Percentiles rank a stretch among this genome's conserved stretches.
Conservation (phyloP, 257 asterid genomes). For the Capsicum rhomboideum region DNA sequence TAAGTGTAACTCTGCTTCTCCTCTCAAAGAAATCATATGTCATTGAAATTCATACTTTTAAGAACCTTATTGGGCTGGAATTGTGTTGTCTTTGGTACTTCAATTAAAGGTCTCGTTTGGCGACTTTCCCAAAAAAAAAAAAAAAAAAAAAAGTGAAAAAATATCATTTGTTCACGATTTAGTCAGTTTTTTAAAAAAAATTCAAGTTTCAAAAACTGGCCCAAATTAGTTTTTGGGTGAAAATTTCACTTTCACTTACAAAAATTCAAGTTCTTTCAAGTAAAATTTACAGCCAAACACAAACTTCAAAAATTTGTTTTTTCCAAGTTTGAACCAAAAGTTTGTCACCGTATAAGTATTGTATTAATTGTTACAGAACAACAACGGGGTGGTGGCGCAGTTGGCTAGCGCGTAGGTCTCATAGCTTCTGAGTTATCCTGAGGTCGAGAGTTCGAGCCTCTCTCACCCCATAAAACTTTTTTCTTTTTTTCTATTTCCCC, state of each 20-base stretch:
- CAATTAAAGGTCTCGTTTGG: neutral
- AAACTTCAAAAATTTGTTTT: no score
- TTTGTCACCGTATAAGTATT: no score
- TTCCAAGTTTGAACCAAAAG: no score
- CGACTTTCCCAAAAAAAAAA: neutral
- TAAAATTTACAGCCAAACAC: no score
- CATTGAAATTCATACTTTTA: neutral
- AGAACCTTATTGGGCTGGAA: neutral
- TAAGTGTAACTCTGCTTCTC: neutral
- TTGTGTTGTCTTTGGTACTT: neutral
- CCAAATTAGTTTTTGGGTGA: no score
- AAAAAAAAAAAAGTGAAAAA: neutral
- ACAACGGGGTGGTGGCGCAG: conserved; percentile 92
- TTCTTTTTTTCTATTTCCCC: neutral
- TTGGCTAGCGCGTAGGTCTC: conserved; percentile 99
- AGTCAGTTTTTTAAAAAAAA: no score
- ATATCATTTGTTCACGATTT: no score
- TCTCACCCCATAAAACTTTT: conserved; percentile 44
- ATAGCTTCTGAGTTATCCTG: conserved; percentile 81
- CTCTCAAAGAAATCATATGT: neutral
- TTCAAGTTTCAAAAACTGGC: no score
- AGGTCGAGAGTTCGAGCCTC: conserved; percentile 98
- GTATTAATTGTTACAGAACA: fast-evolving
- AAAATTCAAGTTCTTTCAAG: no score
- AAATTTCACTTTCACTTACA: no score